A percentile compares a stretch with the other conserved stretches of the same genome.
Evolutionary conservation across 768 basidiomycete species (phyloP).

Genomic region (Mycena vitilis): DNA sequence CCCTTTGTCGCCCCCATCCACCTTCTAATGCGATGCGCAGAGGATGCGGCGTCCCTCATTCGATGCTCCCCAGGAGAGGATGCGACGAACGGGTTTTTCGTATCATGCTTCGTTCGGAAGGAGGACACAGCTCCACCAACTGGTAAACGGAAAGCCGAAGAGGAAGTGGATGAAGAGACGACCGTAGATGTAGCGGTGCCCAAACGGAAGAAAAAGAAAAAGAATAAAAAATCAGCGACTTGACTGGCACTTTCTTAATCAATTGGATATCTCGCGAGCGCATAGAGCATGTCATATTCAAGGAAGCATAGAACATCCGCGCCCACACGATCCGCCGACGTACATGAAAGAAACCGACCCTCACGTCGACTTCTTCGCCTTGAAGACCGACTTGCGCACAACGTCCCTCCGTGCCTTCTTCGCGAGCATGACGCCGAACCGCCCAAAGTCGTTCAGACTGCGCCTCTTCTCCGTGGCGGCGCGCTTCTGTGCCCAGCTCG

Average conservation of each 20-base stretch:
- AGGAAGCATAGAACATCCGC: conserved; percentile 24
- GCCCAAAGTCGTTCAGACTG: conserved; percentile 88
- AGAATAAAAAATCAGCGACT: conserved; percentile 29
- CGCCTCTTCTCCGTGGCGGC: conserved; percentile 79
- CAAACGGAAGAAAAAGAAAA: conserved; percentile 40
- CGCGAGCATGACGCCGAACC: conserved; percentile 87
- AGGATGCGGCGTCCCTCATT: conserved; percentile 68
- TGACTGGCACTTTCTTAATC: background rate
- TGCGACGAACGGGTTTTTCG: conserved; percentile 96
- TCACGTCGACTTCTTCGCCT: conserved; percentile 58
- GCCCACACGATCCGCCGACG: conserved; percentile 18
- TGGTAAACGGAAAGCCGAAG: conserved; percentile 41
- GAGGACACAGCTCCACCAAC: conserved; percentile 17
- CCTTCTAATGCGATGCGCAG: conserved; percentile 44
- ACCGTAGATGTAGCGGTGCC: conserved; percentile 9
- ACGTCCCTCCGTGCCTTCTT: conserved; percentile 90
- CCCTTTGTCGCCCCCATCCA: background rate
- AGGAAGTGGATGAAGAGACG: conserved; percentile 35
- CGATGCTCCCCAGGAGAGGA: conserved; percentile 87
- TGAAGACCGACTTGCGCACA: conserved; percentile 76
- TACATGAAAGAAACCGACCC: conserved; percentile 36
- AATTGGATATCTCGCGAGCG: background rate
- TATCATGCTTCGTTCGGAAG: conserved; percentile 83
- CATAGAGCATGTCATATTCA: conserved; percentile 37
- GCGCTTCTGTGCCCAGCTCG: conserved; percentile 90